Evolutionary conservation across 495 filamentous ascomycete species (phyloP).

Genomic region (Sordaria brevicollis): DNA sequence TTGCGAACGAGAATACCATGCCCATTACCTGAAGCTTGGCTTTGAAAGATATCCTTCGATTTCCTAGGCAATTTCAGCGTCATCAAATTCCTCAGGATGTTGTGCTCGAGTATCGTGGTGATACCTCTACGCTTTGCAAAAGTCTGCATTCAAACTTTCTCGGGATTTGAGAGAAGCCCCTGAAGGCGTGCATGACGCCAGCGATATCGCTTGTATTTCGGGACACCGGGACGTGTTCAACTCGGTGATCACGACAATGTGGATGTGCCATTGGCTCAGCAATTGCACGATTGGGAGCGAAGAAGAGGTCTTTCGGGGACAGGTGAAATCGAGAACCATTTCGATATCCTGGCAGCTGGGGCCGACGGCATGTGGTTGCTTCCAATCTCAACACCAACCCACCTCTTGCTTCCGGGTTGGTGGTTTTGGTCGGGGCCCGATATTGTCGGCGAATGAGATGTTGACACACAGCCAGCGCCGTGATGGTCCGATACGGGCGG

Average conservation of each 20-base stretch:
- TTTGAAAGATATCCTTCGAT: neutral
- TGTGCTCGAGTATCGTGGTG: neutral
- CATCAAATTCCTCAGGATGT: neutral
- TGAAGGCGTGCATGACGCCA: constrained; percentile 7
- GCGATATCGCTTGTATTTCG: constrained; percentile 10
- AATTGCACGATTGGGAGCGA: constrained; percentile 4
- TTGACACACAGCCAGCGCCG: constrained; percentile 25
- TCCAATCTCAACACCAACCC: neutral
- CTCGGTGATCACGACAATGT: neutral
- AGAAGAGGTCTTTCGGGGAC: neutral
- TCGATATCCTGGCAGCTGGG: neutral
- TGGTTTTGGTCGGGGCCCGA: constrained; percentile 12
- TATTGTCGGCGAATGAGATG: constrained; percentile 16
- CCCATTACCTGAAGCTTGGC: neutral
- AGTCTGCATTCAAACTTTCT: neutral
- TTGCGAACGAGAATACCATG: neutral
- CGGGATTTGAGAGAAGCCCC: neutral
- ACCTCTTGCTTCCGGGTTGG: constrained; percentile 1
- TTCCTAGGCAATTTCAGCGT: neutral
- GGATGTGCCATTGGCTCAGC: constrained; percentile 2
- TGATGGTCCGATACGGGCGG: constrained; percentile 11
- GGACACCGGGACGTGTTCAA: neutral
- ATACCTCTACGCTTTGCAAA: neutral
- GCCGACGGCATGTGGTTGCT: neutral
- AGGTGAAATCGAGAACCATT: constrained; percentile 4